Conservation (phyloP, 2,329 filamentous ascomycete species). For the Cylindrodendrum hubeiense region DNA sequence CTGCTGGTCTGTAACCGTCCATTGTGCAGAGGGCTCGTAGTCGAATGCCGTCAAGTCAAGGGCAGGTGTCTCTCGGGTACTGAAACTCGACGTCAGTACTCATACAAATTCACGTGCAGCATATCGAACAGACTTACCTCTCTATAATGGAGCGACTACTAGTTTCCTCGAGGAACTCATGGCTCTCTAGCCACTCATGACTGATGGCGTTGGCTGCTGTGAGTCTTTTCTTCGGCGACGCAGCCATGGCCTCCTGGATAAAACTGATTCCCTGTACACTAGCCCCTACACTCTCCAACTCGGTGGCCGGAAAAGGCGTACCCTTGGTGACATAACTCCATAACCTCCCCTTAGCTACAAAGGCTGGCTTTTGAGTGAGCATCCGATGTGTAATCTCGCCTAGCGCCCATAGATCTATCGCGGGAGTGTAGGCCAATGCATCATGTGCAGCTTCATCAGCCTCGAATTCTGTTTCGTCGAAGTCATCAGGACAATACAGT, state of each 20-base stretch:
- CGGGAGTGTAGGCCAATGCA: not conserved
- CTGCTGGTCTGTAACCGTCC: not conserved
- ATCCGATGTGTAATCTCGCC: slow-evolving; percentile 46
- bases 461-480: not conserved
- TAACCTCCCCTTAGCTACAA: not conserved
- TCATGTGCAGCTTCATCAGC: not conserved
- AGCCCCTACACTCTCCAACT: not conserved
- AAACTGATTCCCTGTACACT: not conserved
- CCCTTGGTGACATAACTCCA: not conserved
- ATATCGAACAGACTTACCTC: not conserved
- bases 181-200: not conserved
- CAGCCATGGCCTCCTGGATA: not conserved
- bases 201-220: not conserved
- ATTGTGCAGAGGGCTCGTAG: not conserved
- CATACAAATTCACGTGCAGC: not conserved
- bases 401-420: slow-evolving; percentile 47
- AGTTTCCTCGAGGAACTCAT: not conserved
- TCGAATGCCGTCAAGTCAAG: not conserved
- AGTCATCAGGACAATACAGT: slow-evolving; percentile 1
- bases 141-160: not conserved
- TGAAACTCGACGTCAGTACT: not conserved
- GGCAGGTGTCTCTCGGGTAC: not conserved
- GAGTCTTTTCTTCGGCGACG: not conserved
- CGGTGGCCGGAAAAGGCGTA: not conserved
- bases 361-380: not conserved